Evolutionary conservation across 2,329 filamentous ascomycete genomes (phyloP).

Genomic region (Phaeoacremonium minimum): DNA sequence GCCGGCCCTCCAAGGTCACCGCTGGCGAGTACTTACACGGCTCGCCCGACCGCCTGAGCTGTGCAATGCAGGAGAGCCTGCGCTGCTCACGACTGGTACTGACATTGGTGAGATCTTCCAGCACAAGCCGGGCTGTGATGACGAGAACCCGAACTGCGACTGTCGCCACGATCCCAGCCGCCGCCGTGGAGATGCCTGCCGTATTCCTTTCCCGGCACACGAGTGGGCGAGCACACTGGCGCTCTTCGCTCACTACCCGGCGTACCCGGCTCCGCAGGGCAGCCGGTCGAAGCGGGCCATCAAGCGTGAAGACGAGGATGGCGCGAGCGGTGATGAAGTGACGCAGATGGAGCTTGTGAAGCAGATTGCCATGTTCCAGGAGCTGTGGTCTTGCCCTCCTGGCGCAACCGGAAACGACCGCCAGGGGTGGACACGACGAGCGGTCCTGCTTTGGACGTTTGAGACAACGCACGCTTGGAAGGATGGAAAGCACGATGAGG

Average conservation of each 20-base stretch:
- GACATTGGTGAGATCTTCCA: slow-evolving; percentile 42
- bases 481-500: slow-evolving; percentile 34
- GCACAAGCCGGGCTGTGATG: slow-evolving; percentile 48
- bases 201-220: slow-evolving; percentile 52
- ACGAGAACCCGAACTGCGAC: slow-evolving; percentile 42
- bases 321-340: slow-evolving; percentile 15
- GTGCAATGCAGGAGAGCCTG: slow-evolving; percentile 34
- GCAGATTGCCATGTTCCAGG: slow-evolving; percentile 64
- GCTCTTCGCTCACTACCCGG: slow-evolving; percentile 48
- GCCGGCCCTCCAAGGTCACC: slow-evolving; percentile 47
- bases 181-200: slow-evolving; percentile 41
- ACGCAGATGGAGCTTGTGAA: slow-evolving; percentile 54
- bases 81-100: slow-evolving; percentile 41
- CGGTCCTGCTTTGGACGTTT: slow-evolving; percentile 62
- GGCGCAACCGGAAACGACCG: slow-evolving; percentile 21
- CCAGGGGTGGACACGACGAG: slow-evolving; percentile 50
- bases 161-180: slow-evolving; percentile 43
- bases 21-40: slow-evolving; percentile 57
- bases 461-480: slow-evolving; percentile 41
- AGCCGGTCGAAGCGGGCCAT: slow-evolving; percentile 2
- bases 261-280: slow-evolving; percentile 23
- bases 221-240: slow-evolving; percentile 57
- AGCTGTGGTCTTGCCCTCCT: slow-evolving; percentile 54
- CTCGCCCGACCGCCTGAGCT: slow-evolving; percentile 54
- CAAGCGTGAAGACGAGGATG: slow-evolving; percentile 19